These are phyloP conservation scores for Pulveroboletus sp. DNA, from an alignment of 768 basidiomycete genomes.

Conservation along the genomic window DNA sequence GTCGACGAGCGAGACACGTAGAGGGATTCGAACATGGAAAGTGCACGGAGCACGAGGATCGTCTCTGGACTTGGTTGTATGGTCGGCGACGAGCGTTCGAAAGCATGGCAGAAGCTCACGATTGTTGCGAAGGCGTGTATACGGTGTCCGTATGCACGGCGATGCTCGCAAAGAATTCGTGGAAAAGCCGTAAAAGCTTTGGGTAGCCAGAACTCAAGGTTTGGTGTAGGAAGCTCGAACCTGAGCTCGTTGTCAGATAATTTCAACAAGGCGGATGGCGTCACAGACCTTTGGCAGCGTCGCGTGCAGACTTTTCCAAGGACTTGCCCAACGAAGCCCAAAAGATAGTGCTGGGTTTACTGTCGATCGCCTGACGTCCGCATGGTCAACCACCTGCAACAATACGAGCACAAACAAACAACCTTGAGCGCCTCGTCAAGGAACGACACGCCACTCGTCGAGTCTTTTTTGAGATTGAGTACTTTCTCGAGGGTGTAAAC, in stretches of 20 bases:
- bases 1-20: constrained; percentile 83
- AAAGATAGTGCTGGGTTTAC: constrained; percentile 86
- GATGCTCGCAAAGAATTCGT: constrained; percentile 95
- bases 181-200: constrained; percentile 82
- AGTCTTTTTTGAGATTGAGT: constrained; percentile 81
- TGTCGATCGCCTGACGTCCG: constrained; percentile 68
- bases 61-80: constrained; percentile 74
- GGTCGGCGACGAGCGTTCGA: neutral
- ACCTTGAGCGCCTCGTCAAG: constrained; percentile 95
- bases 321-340: constrained; percentile 81
- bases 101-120: constrained; percentile 40
- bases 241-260: constrained; percentile 37
- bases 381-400: neutral
- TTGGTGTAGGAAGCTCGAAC: constrained; percentile 87
- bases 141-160: constrained; percentile 93
- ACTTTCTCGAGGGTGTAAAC: constrained; percentile 96
- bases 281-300: constrained; percentile 68
- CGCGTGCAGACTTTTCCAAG: constrained; percentile 78
- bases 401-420: constrained; percentile 1
- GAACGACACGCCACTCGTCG: constrained; percentile 69
- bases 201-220: constrained; percentile 86
- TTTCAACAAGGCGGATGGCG: neutral
- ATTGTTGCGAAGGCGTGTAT: constrained; percentile 81
- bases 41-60: constrained; percentile 75
- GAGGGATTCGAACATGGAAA: constrained; percentile 80